Conservation (phyloP, 176 grass and related monocot species). For the Oryza officinalis region DNA sequence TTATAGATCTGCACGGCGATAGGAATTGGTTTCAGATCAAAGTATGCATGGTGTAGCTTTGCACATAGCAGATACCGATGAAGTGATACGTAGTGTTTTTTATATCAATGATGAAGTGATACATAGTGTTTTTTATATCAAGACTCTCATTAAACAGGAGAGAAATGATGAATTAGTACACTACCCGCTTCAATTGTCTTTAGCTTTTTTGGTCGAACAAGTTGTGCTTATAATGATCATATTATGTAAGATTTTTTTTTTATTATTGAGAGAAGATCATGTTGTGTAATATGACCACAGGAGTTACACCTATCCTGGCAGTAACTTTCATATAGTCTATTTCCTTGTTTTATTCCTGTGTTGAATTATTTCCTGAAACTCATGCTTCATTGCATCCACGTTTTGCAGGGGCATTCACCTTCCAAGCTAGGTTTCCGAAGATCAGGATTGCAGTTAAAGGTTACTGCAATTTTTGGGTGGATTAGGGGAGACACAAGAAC, state of each 20-base stretch:
- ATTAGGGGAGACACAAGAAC: slow-evolving; percentile 39
- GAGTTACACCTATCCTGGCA: slow-evolving; percentile 1
- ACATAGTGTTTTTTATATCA: too few relatives aligned
- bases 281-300: not conserved
- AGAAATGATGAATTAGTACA: not conserved
- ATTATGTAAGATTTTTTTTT: not conserved
- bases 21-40: slow-evolving; percentile 3
- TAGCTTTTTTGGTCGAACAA: slow-evolving; percentile 1
- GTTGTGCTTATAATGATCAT: not conserved
- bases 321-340: not conserved
- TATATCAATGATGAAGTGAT: too few relatives aligned
- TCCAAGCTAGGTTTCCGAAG: slow-evolving; percentile 3
- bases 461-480: slow-evolving; percentile 76
- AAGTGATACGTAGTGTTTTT: too few relatives aligned
- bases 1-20: not conserved
- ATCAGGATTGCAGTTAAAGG: slow-evolving; percentile 34
- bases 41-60: not conserved
- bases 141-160: not conserved
- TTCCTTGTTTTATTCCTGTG: not conserved
- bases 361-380: not conserved
- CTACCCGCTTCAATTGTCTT: not conserved
- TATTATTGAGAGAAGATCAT: not conserved
- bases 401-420: slow-evolving; percentile 44
- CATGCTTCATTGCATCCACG: not conserved
- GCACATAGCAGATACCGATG: too few relatives aligned